A percentile compares a stretch with the other conserved stretches of the same genome.
Evolutionary conservation across 176 grass and related monocot genomes (phyloP).

Genomic region (Paspalum vaginatum): DNA sequence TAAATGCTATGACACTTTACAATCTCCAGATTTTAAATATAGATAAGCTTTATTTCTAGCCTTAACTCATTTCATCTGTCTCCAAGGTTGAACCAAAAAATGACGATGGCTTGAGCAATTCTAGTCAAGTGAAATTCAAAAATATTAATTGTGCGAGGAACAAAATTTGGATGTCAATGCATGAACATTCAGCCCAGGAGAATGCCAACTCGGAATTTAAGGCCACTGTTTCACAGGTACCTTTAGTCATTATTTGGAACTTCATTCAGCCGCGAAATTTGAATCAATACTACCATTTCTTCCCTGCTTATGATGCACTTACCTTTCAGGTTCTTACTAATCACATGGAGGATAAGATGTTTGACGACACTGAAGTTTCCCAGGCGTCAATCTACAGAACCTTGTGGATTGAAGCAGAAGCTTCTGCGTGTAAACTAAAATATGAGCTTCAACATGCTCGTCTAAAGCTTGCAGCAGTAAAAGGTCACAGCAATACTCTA

Average conservation of each 20-base stretch:
- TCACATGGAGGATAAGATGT: conserved; percentile 43
- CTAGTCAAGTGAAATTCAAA: conserved; percentile 23
- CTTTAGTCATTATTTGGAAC: conserved; percentile 27
- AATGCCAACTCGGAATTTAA: conserved; percentile 52
- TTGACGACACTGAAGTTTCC: conserved; percentile 46
- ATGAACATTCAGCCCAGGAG: conserved; percentile 29
- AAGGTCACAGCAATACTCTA: conserved; percentile 30
- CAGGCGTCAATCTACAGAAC: conserved; percentile 64
- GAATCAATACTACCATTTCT: not conserved
- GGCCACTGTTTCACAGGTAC: conserved; percentile 57
- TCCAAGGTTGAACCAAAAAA: conserved; percentile 41
- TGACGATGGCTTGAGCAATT: conserved; percentile 32
- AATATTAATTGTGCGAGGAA: conserved; percentile 19
- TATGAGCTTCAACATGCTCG: conserved; percentile 69
- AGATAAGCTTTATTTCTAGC: not conserved
- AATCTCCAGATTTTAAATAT: conserved; percentile 17
- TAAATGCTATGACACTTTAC: not conserved
- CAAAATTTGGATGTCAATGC: conserved; percentile 28
- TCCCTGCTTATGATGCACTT: not conserved
- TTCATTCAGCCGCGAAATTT: conserved; percentile 6
- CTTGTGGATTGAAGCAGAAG: conserved; percentile 86
- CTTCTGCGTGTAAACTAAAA: conserved; percentile 71
- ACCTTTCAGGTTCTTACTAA: conserved; percentile 56
- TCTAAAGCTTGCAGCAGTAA: conserved; percentile 38
- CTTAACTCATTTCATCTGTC: conserved; percentile 31